A percentile compares a stretch with the other conserved stretches of the same genome.
Conservation (phyloP, 140 eudicot genomes). For the Oenanthe javanica region DNA sequence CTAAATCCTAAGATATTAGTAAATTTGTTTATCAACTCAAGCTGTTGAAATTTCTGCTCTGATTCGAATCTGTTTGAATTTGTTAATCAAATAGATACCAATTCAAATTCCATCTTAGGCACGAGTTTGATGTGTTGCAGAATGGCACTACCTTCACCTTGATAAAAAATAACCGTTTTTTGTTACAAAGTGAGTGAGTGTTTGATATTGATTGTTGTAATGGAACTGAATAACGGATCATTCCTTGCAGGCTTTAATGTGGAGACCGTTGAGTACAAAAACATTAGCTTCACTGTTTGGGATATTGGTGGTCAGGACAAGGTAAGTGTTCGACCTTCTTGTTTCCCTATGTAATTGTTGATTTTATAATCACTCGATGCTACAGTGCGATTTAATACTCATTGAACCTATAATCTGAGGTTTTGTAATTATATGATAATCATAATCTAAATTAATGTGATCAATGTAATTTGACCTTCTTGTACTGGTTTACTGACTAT, state of each 20-base stretch:
- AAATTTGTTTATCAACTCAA: not conserved
- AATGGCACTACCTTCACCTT: not conserved
- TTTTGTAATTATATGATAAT: not conserved
- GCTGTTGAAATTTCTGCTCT: not conserved
- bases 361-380: not conserved
- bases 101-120: not conserved
- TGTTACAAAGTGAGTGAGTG: not conserved
- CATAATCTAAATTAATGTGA: not conserved
- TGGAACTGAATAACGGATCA: not conserved
- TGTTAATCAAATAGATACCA: not conserved
- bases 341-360: not conserved
- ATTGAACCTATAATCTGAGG: not conserved
- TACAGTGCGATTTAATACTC: not conserved
- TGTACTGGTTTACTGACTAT: too few relatives aligned
- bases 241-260: conserved; percentile 7
- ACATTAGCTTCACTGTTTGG: conserved; percentile 14
- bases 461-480: not conserved
- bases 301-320: conserved; percentile 17
- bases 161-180: not conserved
- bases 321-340: not conserved
- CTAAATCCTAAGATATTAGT: not conserved
- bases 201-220: not conserved
- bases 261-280: conserved; percentile 13
- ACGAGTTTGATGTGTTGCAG: not conserved
- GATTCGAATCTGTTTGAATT: not conserved